Conservation (phyloP, 768 basidiomycete genomes). For the Tephrocybe sp. region DNA sequence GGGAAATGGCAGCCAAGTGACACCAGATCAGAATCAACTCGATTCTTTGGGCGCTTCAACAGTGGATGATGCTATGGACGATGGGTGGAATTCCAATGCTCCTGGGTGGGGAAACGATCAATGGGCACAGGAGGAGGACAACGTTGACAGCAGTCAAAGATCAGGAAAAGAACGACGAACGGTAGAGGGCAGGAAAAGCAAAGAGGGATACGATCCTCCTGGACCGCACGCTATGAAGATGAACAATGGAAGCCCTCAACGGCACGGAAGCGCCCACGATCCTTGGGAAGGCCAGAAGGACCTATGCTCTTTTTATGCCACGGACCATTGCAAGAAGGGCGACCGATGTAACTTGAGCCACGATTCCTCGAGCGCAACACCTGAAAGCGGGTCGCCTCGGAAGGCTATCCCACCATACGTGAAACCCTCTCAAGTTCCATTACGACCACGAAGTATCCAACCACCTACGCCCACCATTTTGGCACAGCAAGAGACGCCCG, state of each 20-base stretch:
- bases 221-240: no score
- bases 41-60: not conserved
- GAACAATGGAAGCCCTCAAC: no score
- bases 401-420: not conserved
- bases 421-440: not conserved
- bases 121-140: not conserved
- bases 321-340: not conserved
- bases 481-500: not conserved
- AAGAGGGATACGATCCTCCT: no score
- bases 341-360: not conserved
- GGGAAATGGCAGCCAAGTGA: not conserved
- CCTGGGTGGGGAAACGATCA: slow-evolving; percentile 5
- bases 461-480: not conserved
- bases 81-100: slow-evolving; percentile 9
- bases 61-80: not conserved
- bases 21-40: not conserved
- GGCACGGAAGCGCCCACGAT: not conserved
- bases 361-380: not conserved
- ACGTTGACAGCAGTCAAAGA: not conserved
- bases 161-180: not conserved
- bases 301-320: no score
- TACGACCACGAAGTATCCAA: not conserved
- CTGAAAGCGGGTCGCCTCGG: not conserved
- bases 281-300: not conserved
- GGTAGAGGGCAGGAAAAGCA: no score